A percentile compares a stretch with the other conserved stretches of the same genome.
Evolutionary conservation across 2,329 filamentous ascomycete genomes (phyloP).

Genomic region (Ceratocystis variospora): DNA sequence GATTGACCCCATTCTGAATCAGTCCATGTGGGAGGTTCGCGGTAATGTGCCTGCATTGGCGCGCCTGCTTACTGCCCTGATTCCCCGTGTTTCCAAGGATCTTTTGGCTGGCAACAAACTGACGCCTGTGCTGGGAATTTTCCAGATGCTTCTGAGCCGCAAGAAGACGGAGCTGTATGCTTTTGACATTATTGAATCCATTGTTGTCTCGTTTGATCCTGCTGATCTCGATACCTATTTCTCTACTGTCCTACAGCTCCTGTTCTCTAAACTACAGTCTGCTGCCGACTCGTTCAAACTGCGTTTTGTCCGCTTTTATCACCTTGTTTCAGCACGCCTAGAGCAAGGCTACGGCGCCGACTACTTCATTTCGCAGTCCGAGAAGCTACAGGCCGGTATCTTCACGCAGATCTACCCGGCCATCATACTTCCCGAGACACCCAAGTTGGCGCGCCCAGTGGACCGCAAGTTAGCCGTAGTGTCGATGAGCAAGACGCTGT

Average conservation of each 20-base stretch:
- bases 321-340: slow-evolving; percentile 66
- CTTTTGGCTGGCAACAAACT: slow-evolving; percentile 71
- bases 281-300: slow-evolving; percentile 64
- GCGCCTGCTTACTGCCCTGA: slow-evolving; percentile 68
- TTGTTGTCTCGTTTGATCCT: slow-evolving; percentile 59
- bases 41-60: slow-evolving; percentile 89
- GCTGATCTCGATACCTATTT: slow-evolving; percentile 61
- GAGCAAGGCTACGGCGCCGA: slow-evolving; percentile 80
- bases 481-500: slow-evolving; percentile 82
- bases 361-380: slow-evolving; percentile 76
- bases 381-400: slow-evolving; percentile 63
- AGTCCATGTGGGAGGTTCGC: slow-evolving; percentile 77
- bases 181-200: slow-evolving; percentile 78
- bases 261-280: slow-evolving; percentile 63
- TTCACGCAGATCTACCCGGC: slow-evolving; percentile 76
- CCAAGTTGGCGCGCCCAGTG: slow-evolving; percentile 71
- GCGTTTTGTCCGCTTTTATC: slow-evolving; percentile 87
- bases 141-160: slow-evolving; percentile 71
- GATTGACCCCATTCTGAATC: slow-evolving; percentile 62
- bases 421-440: slow-evolving; percentile 77
- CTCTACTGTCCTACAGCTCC: slow-evolving; percentile 61
- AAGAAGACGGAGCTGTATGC: slow-evolving; percentile 76
- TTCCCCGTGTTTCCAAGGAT: slow-evolving; percentile 58
- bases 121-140: slow-evolving; percentile 82
- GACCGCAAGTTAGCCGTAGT: slow-evolving; percentile 91